Base-by-base conservation (phyloP, 805 yeast species). In the Nakazawaea ernobii region DNA sequence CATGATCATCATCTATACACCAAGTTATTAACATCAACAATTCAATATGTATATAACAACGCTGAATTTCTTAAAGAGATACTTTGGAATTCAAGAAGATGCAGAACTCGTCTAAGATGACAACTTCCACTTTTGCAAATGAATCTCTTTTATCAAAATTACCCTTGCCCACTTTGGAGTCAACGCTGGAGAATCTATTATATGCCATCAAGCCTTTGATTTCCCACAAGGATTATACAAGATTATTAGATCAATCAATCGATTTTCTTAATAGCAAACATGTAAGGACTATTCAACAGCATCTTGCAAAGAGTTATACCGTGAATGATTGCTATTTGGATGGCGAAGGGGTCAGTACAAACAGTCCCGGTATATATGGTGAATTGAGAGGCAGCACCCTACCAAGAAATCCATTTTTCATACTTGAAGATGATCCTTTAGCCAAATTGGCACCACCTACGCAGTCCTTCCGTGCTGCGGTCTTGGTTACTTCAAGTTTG, bases 391-490 rank as follows among this genome's bases (percentile, higher is more conserved):
- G 86, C 17, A 84, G 81, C 52, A 77, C 82, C 1, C 66, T 86
- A 38, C 95, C 95, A 5, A 69, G 92, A 51, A 86, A 85, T 59
- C 95, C 95, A 1, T 85, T 83, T 56, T 71, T 86, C 53, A 76
- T 86, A 9, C 62, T 86, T 14, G 89, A 84, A 53, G 84, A 84
- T 58, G 95, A 86, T 53, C 91, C 92, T 1, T 71, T 79, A 52
- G 75, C 74, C 49, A 73, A 66, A 46, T 63, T 71, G 10, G 45
- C 57, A 1, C 82, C 82, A 5, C 86, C 88, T 13, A 69, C 76
- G 44, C 95, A 86, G 64, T 68, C 79, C 9, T 83, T 80, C 52
- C 62, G 92, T 33, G 82, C 91, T 8, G 80, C 91, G 2, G 81
- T 77, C 27, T 64, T 86, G 52, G 72, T 84, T 27, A 75, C 79